A percentile compares a stretch with the other conserved stretches of the same genome.
phyloP scores from a whole-genome alignment of 2,329 filamentous ascomycete species.

The Metarhizium rileyi region DNA sequence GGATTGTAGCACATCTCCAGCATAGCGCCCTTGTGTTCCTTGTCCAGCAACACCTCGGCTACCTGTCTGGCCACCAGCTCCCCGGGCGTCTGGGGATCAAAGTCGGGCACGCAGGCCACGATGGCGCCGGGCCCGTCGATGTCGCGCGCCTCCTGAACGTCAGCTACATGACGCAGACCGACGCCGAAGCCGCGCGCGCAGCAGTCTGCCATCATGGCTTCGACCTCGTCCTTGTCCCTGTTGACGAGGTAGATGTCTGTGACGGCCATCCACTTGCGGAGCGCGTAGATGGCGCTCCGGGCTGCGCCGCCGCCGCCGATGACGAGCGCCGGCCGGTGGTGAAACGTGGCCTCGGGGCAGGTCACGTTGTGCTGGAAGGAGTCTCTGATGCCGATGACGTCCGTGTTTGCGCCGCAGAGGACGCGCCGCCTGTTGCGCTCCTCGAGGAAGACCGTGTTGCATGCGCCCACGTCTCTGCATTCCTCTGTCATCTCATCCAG shows the following conservation, averaged over 20 bases:
- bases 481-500: conserved; percentile 66
- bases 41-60: conserved; percentile 35
- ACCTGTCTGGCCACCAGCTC: conserved; percentile 53
- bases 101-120: conserved; percentile 67
- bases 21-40: conserved; percentile 53
- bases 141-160: conserved; percentile 46
- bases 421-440: conserved; percentile 36
- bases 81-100: conserved; percentile 53
- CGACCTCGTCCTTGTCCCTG: conserved; percentile 57
- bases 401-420: conserved; percentile 70
- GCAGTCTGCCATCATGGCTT: conserved; percentile 57
- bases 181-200: conserved; percentile 47
- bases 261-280: conserved; percentile 59
- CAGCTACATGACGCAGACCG: conserved; percentile 50
- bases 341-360: conserved; percentile 36
- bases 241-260: conserved; percentile 69
- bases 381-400: conserved; percentile 69
- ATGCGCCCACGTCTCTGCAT: conserved; percentile 63
- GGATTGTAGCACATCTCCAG: conserved; percentile 83
- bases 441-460: conserved; percentile 68
- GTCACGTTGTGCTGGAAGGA: conserved; percentile 51
- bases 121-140: conserved; percentile 56
- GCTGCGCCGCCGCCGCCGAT: conserved; percentile 72
- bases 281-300: conserved; percentile 66
- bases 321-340: conserved; percentile 57